A percentile compares a stretch with the other conserved stretches of the same genome.
These are phyloP conservation scores for Brassica hybrid DNA, from an alignment of 441 rosid genomes.

Conservation along the genomic window DNA sequence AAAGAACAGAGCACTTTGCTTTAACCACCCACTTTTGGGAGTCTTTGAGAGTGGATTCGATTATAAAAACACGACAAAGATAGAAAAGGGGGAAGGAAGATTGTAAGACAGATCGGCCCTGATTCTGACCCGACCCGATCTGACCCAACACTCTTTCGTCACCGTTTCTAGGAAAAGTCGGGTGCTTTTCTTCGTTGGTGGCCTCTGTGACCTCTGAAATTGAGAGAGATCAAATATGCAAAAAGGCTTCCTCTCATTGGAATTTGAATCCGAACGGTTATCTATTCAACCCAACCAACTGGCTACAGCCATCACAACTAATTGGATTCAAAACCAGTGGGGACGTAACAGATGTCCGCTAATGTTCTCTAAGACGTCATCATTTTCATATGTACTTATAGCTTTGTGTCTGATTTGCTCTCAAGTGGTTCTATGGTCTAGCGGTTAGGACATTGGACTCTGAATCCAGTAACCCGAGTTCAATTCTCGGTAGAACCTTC, in stretches of 20 bases:
- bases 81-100: constrained; percentile 21
- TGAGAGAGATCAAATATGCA: constrained; percentile 30
- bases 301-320: not conserved
- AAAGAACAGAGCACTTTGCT: constrained; percentile 31
- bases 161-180: constrained; percentile 31
- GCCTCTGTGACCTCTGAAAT: not conserved
- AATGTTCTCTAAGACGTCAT: not conserved
- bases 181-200: constrained; percentile 45
- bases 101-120: constrained; percentile 42
- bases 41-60: constrained; percentile 37
- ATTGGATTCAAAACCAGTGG: constrained; percentile 2
- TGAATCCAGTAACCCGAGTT: constrained; percentile 54
- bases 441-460: constrained; percentile 52
- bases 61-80: constrained; percentile 9
- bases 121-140: constrained; percentile 10
- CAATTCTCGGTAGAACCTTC: constrained; percentile 48
- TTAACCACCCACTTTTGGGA: constrained; percentile 32
- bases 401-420: accelerated
- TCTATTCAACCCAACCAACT: constrained; percentile 25
- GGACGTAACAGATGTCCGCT: constrained; percentile 14
- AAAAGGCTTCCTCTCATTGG: constrained; percentile 26
- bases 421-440: constrained; percentile 43
- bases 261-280: constrained; percentile 46
- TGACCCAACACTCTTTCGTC: not conserved
- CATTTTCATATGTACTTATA: not conserved